These are phyloP conservation scores for Trematosphaeria pertusa DNA, from an alignment of 2,329 filamentous ascomycete genomes.

Conservation along the genomic window DNA sequence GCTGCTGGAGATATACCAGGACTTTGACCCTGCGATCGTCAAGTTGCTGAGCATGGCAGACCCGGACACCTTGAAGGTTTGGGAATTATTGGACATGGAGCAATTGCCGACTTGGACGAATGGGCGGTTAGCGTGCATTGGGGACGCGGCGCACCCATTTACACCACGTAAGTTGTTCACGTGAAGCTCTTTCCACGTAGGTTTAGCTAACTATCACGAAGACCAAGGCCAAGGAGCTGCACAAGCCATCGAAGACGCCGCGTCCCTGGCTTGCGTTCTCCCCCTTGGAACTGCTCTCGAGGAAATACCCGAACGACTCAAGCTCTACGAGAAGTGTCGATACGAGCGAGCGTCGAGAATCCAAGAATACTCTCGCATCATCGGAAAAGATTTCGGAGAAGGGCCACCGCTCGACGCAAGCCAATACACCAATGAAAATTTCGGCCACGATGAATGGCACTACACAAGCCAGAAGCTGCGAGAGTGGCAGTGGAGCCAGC, in stretches of 20 bases:
- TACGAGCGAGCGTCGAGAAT: conserved; percentile 64
- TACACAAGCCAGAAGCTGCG: conserved; percentile 59
- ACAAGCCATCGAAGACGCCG: conserved; percentile 72
- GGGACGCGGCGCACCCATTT: conserved; percentile 74
- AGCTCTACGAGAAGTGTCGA: conserved; percentile 66
- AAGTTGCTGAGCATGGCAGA: conserved; percentile 50
- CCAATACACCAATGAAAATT: conserved; percentile 59
- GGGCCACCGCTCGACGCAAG: conserved; percentile 41
- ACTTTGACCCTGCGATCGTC: conserved; percentile 45
- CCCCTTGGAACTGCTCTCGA: conserved; percentile 51
- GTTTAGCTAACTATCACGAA: conserved; percentile 7
- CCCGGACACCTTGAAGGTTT: conserved; percentile 45
- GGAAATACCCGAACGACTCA: conserved; percentile 63
- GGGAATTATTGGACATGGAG: conserved; percentile 63
- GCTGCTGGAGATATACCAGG: conserved; percentile 50
- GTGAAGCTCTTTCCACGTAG: background rate
- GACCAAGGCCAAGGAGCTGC: conserved; percentile 68
- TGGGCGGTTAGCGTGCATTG: conserved; percentile 63
- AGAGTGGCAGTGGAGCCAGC: conserved; percentile 58
- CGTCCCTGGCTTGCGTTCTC: conserved; percentile 64
- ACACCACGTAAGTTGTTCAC: conserved; percentile 58
- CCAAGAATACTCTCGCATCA: conserved; percentile 63
- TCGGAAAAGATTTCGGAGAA: conserved; percentile 56
- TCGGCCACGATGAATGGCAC: conserved; percentile 66
- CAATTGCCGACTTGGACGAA: conserved; percentile 63